Base-by-base conservation (phyloP, 257 asterid genomes). In the Scutellaria galericulata region DNA sequence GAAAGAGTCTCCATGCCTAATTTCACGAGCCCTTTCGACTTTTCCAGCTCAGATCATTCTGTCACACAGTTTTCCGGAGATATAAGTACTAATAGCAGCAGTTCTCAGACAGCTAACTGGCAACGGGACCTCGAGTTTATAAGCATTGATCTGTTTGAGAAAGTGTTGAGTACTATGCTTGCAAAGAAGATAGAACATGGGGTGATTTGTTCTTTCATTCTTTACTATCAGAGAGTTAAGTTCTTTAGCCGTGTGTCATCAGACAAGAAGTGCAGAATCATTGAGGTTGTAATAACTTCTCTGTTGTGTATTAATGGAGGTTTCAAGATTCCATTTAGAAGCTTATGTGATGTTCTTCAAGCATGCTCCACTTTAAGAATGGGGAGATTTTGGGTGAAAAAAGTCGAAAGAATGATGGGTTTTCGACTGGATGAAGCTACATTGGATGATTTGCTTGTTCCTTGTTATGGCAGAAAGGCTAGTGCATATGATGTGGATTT, bases 391-490 rank as follows among this genome's bases (percentile, higher is more conserved):
- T 68, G 40, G 72, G 74, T 9, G 11, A 55, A n/a, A 56, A 84
- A 44, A 56, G 75, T 88, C 45, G 95, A 90, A 47, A 51, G 51
- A 56, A 59, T 86, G 58, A 81, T 90, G 31, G 95, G 90, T 3
- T 71, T 73, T 13, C 65, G 82, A 20, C 66, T 90, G 42, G 92
- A 90, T 57, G 82, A 77, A 65, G 95, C 92, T 27, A 82, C 87
- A 61, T 35, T 90, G 58, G 88, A 86, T 78, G 92, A 88, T 79
- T 48, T 90, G 71, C 64, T 90, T 18, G 45, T 85, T 58, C 88
- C 82, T 42, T 75, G 83, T 75, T 82, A 50, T 20, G 27, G 31
- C 11, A 78, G 70, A 62, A 74, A 64, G 73, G 45, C 31, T 10
- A 60, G 67, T 58, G 89, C 87, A 1, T 86, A 82, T 55, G 86